Percentiles rank a stretch among this genome's conserved stretches.
Evolutionary conservation across 768 basidiomycete species (phyloP).

Genomic region (Tulasnella sp.): DNA sequence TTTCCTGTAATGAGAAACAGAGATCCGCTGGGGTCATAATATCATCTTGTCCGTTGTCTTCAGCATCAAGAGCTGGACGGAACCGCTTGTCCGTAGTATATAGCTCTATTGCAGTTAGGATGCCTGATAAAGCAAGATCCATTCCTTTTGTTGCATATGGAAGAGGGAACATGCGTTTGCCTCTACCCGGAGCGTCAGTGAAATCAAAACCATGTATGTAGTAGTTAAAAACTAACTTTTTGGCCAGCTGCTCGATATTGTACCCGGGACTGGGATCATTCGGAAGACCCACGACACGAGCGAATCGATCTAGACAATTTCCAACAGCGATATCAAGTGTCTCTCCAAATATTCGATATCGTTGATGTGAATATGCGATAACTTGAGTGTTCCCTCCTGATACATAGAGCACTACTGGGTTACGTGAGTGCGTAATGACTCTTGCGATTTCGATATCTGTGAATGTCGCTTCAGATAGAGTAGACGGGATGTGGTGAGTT

Average conservation of each 20-base stretch:
- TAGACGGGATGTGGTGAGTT: background rate
- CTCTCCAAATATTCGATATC: constrained; percentile 97
- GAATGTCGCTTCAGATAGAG: background rate
- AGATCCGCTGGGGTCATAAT: constrained; percentile 89
- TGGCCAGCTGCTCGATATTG: constrained; percentile 94
- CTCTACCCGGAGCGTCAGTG: constrained; percentile 34
- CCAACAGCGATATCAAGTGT: constrained; percentile 99
- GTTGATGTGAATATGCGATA: constrained; percentile 93
- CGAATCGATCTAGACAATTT: constrained; percentile 95
- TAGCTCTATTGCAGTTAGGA: constrained; percentile 75
- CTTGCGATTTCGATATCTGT: constrained; percentile 98
- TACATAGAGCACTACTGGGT: constrained; percentile 94
- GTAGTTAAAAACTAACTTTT: constrained; percentile 43
- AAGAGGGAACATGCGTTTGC: constrained; percentile 64
- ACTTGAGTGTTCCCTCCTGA: constrained; percentile 99
- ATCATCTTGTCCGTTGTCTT: constrained; percentile 34
- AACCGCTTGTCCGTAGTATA: constrained; percentile 81
- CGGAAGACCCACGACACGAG: constrained; percentile 81
- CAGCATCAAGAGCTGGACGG: constrained; percentile 29
- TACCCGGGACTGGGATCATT: constrained; percentile 96
- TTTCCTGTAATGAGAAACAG: constrained; percentile 95
- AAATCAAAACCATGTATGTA: background rate
- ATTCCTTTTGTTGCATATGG: constrained; percentile 98
- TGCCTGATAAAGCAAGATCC: constrained; percentile 94
- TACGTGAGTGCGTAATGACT: constrained; percentile 82